Percentiles rank a stretch among this genome's conserved stretches.
phyloP scores from a whole-genome alignment of 495 filamentous ascomycete genomes.

The Bombardia bombarda region DNA sequence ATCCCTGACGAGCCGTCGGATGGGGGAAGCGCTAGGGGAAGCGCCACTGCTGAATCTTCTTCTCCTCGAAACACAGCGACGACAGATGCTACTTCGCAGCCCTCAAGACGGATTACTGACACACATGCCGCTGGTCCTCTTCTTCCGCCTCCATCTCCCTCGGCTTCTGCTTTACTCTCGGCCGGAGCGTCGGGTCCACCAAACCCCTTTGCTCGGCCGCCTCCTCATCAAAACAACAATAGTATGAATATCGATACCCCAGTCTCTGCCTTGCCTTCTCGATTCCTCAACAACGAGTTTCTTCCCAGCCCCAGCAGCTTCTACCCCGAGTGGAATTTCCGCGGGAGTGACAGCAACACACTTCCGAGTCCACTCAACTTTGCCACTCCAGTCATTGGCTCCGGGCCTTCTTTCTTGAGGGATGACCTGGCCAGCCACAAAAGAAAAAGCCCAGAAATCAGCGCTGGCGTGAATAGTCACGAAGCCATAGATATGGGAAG shows the following conservation, averaged over 20 bases:
- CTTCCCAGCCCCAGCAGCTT: constrained; percentile 84
- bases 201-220: constrained; percentile 89
- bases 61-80: constrained; percentile 67
- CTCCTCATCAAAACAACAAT: constrained; percentile 52
- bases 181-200: constrained; percentile 89
- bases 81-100: constrained; percentile 36
- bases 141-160: constrained; percentile 88
- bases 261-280: constrained; percentile 90
- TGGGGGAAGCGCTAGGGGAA: constrained; percentile 65
- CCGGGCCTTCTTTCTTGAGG: constrained; percentile 59
- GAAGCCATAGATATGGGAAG: constrained; percentile 25
- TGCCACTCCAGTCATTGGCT: constrained; percentile 72
- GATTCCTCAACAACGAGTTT: constrained; percentile 78
- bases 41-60: constrained; percentile 63
- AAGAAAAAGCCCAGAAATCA: constrained; percentile 42
- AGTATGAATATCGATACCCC: constrained; percentile 86
- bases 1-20: constrained; percentile 90
- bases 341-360: constrained; percentile 65
- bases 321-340: constrained; percentile 80
- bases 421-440: constrained; percentile 37
- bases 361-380: constrained; percentile 88
- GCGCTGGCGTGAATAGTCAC: constrained; percentile 22
- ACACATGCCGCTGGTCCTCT: constrained; percentile 58
- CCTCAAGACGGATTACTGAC: constrained; percentile 38
- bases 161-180: constrained; percentile 70